phyloP scores from a whole-genome alignment of 441 rosid species.

The Isatis lusitanica region DNA sequence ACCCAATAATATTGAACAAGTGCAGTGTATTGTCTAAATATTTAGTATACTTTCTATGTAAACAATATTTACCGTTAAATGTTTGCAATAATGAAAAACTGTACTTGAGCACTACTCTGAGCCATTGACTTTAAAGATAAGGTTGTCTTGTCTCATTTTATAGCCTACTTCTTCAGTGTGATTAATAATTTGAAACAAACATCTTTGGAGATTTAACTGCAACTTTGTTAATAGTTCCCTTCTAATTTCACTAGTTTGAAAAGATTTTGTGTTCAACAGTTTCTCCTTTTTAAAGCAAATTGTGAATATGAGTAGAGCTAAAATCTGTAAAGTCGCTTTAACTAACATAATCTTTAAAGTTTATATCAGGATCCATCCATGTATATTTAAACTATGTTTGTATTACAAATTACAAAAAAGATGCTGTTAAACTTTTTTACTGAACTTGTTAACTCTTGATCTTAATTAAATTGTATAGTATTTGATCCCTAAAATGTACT shows the following conservation, averaged over 20 bases:
- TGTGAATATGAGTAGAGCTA: background rate
- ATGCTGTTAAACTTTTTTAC: background rate
- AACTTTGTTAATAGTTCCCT: background rate
- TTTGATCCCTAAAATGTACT: too few relatives aligned
- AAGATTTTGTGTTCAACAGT: background rate
- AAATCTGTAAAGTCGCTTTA: background rate
- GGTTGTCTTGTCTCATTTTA: constrained; percentile 35
- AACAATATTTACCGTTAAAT: constrained; percentile 23
- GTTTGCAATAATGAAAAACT: constrained; percentile 27
- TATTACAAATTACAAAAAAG: background rate
- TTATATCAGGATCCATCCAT: background rate
- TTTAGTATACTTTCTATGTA: background rate
- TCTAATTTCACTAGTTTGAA: background rate
- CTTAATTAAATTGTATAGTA: background rate
- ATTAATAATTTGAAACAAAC: constrained; percentile 16
- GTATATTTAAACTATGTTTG: background rate
- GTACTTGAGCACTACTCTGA: constrained; percentile 30
- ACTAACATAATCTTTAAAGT: background rate
- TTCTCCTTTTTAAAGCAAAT: background rate
- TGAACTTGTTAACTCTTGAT: background rate
- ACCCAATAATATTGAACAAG: constrained; percentile 9
- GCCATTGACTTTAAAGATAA: constrained; percentile 35
- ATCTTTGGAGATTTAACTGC: background rate
- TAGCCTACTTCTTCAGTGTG: constrained; percentile 28
- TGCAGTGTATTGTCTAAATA: constrained; percentile 14